These are phyloP conservation scores for Triticum timopheevii DNA, from an alignment of 176 grass and related monocot genomes.

Conservation along the genomic window DNA sequence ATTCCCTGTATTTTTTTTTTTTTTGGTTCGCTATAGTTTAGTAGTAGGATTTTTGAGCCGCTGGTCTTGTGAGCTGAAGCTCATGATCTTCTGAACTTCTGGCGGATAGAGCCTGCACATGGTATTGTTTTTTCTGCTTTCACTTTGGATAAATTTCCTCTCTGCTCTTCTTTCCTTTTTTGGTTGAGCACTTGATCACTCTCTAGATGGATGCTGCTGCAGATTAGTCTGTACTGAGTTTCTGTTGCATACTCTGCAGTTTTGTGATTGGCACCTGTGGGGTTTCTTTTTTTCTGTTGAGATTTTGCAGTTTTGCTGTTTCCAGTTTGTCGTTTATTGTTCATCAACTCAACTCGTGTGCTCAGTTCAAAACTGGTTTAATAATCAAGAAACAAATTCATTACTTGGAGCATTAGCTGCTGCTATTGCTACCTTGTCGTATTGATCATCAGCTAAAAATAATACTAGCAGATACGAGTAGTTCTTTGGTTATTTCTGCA, in stretches of 20 bases:
- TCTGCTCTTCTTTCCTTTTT: not conserved
- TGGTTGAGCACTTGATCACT: not conserved
- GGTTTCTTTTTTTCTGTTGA: not conserved
- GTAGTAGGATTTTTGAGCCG: not conserved
- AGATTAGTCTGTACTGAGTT: not conserved
- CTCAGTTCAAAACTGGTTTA: not conserved
- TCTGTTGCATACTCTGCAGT: not conserved
- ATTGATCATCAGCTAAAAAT: not conserved
- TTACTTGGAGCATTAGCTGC: not conserved
- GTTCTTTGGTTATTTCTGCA: not conserved
- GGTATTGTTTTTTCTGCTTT: not conserved
- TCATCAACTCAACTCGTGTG: not conserved
- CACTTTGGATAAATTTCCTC: not conserved
- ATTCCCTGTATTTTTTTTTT: not conserved
- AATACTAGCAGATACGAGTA: not conserved
- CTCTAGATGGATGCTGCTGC: not conserved
- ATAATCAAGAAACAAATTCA: not conserved
- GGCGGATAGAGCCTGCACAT: not conserved
- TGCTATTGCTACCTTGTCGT: not conserved
- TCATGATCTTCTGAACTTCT: not conserved
- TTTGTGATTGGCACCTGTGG: not conserved
- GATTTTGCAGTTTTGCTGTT: not conserved
- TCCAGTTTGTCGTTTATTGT: not conserved
- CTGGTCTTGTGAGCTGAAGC: not conserved
- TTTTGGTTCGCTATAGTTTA: not conserved